Base-by-base conservation (phyloP, 1,284 basidiomycete species). In the Lignosus rhinocerotis region DNA sequence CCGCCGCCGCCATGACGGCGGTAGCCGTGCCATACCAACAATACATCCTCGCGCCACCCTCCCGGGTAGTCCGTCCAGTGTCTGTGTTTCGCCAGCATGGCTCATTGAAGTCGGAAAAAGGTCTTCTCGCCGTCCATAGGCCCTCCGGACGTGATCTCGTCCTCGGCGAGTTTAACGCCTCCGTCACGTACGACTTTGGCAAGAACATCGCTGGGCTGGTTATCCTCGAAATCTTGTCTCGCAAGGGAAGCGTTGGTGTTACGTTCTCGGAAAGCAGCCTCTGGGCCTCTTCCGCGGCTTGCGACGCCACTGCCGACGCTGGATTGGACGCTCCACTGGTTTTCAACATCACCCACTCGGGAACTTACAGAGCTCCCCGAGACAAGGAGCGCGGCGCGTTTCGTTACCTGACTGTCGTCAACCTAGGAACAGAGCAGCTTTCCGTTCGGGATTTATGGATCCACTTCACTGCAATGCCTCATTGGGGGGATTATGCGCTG, bases 131-230 rank as follows among this genome's bases (percentile, higher is more conserved):
- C 3, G 4, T 3, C n/a, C 9, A 38, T 1, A 39, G 6, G 6
- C 16, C 33, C 4, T 7, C 31, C 6, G 52, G 57, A 10, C 16
- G 25, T 3, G 6, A 16, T 9, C 55, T 61, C n/a, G 36, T 51
- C 16, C 55, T 64, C 8, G 10, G 21, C 16, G 46, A 17, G 0
- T 59, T 53, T 50, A 61, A 61, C 53, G 49, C 58, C 25, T 61
- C 62, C 3, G 60, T 61, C 19, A 61, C 62, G n/a, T 64, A 64
- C 38, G 62, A 64, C 53, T 64, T 64, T 21, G 59, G 62, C 46
- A 64, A 64, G 53, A 64, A 60, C 53, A 59, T 64, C 50, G 62
- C 45, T 3, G 62, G 62, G 5, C 55, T 46, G 60, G 59, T 64
- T 46, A 55, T 58, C 34, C 56, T 64, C 46, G 46, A 61, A 30